Evolutionary conservation across 2,329 filamentous ascomycete species (phyloP), one percentile per base, ranked within the genome.

Genomic region (Penicillium sp.): DNA sequence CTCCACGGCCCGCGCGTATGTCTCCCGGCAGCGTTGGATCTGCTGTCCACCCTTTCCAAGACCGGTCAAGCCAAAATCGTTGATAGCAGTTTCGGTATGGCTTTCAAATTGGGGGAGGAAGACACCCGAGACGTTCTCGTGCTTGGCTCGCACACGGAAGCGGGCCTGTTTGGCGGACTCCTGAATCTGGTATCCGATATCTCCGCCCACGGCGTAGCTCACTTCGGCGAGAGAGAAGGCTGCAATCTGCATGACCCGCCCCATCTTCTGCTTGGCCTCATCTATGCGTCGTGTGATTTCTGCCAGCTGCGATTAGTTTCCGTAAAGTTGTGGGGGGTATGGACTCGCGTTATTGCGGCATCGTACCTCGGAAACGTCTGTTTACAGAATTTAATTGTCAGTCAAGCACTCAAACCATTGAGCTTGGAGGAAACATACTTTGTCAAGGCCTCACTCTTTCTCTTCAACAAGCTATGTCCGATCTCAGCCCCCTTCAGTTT

Each of bases 191-290:
- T 96, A 99, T 57, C 88, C 89, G 65, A 99, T 95, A 68, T 95
- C 89, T 66, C 93, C 91, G 58, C 94, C 94, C 26, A 96, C 91
- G 24, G 94, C 94, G 68, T 99, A 99, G 45, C 91, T 95, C 51
- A 99, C 94, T 77, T 97, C 94, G 54, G 94, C 94, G 16, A 99
- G 83, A 41, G 93, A 97, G 77, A 99, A 97, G 42, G 94, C 92
- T 38, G 94, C 94, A 68, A 99, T 95, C 74, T 97, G 93, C 94
- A 99, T 99, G 34, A 99, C 94, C 31, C 93, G 85, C 52, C 94
- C 94, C 93, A 99, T 99, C 80, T 99, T 99, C 65, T 92, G 89
- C 77, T 99, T 99, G 39, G 94, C 94, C 74, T 99, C 94, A 78
- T 99, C 93, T 75, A 99, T 99, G 69, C 94, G 88, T 72, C 86